phyloP scores from a whole-genome alignment of 2,329 filamentous ascomycete genomes.

The Alternaria novae-zelandiae region DNA sequence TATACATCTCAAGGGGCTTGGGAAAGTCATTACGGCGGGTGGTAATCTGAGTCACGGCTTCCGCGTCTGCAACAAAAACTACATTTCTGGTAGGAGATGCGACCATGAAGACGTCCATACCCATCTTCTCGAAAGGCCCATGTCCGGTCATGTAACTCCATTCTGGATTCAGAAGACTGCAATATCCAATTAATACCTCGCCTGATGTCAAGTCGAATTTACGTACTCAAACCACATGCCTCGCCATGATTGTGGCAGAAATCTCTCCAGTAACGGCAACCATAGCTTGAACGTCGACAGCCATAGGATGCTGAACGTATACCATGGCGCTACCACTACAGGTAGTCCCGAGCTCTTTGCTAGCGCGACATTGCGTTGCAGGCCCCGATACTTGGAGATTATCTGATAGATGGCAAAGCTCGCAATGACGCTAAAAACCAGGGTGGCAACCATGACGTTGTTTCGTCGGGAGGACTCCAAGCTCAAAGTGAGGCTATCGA shows the following conservation, averaged over 20 bases:
- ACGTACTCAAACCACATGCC: constrained; percentile 67
- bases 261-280: constrained; percentile 61
- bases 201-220: neutral
- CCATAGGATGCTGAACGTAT: constrained; percentile 62
- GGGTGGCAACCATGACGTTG: constrained; percentile 31
- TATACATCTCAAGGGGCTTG: constrained; percentile 68
- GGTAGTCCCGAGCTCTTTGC: constrained; percentile 56
- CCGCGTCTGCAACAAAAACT: constrained; percentile 67
- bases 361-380: constrained; percentile 50
- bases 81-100: constrained; percentile 63
- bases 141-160: constrained; percentile 65
- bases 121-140: constrained; percentile 63
- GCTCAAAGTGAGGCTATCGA: neutral
- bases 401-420: constrained; percentile 41
- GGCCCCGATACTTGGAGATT: constrained; percentile 44
- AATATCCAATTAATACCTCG: constrained; percentile 1
- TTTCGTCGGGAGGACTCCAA: neutral
- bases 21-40: constrained; percentile 73
- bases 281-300: constrained; percentile 62
- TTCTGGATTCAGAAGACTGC: constrained; percentile 63
- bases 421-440: constrained; percentile 33
- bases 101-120: constrained; percentile 68
- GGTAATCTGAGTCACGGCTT: constrained; percentile 70
- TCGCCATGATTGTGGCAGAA: constrained; percentile 62
- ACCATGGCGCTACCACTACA: constrained; percentile 51